A percentile compares a stretch with the other conserved stretches of the same genome.
Conservation (phyloP, 192 early-diverging fungal species). For the Backusella liffmaniae region DNA sequence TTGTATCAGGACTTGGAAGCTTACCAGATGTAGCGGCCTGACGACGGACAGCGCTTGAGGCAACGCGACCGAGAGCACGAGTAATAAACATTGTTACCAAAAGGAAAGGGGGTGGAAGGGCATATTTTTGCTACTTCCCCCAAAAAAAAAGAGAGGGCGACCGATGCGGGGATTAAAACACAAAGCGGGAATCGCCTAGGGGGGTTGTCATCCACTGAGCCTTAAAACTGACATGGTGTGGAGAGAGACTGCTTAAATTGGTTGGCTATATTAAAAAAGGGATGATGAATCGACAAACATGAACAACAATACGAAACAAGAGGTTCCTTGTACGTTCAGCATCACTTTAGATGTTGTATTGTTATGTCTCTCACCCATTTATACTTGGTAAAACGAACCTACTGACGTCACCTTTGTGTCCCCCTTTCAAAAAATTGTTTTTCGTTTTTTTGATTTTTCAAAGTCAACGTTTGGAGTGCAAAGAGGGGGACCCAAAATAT, state of each 20-base stretch:
- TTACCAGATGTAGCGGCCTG: constrained; percentile 21
- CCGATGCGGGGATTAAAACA: constrained; percentile 9
- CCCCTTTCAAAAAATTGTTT: constrained; percentile 1
- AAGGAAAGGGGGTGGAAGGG: constrained; percentile 21
- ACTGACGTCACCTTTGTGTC: constrained; percentile 1
- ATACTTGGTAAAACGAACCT: not conserved
- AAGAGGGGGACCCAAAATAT: constrained; percentile 5
- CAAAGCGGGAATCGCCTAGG: not conserved
- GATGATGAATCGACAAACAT: not conserved
- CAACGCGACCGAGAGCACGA: constrained; percentile 31
- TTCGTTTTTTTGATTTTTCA: not conserved
- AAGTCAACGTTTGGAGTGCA: constrained; percentile 5
- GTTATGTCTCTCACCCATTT: not conserved
- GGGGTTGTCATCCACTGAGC: constrained; percentile 11
- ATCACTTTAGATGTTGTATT: not conserved
- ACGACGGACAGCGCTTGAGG: constrained; percentile 24
- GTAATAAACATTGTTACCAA: constrained; percentile 26
- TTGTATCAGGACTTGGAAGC: not conserved
- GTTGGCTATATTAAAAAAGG: no score
- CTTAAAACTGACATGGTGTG: constrained; percentile 8
- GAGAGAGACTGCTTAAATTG: not conserved
- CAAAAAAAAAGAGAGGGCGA: constrained; percentile 4
- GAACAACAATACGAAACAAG: not conserved
- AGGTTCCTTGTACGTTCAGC: not conserved
- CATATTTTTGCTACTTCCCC: constrained; percentile 14